Evolutionary conservation across 257 asterid species (phyloP), one percentile per base, ranked within the genome.

Genomic region (Voacanga thouarsii): DNA sequence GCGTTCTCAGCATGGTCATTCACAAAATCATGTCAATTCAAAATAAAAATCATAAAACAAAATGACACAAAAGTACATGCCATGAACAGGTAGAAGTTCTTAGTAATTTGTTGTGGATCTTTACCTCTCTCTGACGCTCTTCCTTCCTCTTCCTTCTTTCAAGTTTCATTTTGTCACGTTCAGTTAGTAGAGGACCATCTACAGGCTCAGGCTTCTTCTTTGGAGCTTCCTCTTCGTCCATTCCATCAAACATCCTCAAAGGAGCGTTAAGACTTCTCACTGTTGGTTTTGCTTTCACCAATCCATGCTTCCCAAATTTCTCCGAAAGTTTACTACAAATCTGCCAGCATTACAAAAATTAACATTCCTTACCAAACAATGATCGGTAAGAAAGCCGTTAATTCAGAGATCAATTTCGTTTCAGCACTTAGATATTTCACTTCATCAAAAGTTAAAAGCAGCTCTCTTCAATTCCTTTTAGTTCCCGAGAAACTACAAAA

Each of bases 141-240:
- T 95, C 99, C 84, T 95, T 95, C 85, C 99, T 89, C 89, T 95
- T 95, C 88, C 87, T 90, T 91, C 99, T 93, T 76, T 95, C 99
- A 47, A 95, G 75, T 86, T 95, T 95, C 91, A 95, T 83, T 83
- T 90, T 90, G 85, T 95, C 99, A 76, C 99, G 97, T 84, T 95
- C 98, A 67, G 99, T 93, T 82, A 95, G 88, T 74, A 95, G 80
- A 64, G 98, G 98, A 75, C 99, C 99, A 83, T 95, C 99, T 80
- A 91, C 90, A n/a, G 96, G 97, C 84, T 95, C 99, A 21, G 90
- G 91, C 80, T 93, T 90, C 87, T 93, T 94, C 83, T 91, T 92
- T 12, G 97, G 94, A 83, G 89, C 94, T 81, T 85, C 92, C 80
- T 75, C 87, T 84, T 93, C 98, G 84, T 95, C 98, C 99, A 95